phyloP scores from a whole-genome alignment of 1,284 basidiomycete genomes.

The Tylopilus sp. region DNA sequence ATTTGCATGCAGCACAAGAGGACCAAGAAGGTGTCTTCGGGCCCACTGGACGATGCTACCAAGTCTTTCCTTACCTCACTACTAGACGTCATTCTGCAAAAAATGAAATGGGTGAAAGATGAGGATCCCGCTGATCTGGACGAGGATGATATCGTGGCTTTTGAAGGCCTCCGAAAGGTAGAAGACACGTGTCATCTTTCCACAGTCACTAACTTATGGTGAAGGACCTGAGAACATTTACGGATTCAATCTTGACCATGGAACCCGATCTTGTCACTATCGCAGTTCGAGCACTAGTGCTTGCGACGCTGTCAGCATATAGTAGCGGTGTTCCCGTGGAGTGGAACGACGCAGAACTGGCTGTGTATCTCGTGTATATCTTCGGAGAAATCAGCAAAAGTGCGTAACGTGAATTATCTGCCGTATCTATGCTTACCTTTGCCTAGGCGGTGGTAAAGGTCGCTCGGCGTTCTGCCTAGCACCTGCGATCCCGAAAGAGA shows the following conservation, averaged over 20 bases:
- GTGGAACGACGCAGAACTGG: slow-evolving; percentile 95
- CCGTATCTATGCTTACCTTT: slow-evolving; percentile 1
- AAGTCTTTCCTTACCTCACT: slow-evolving; percentile 79
- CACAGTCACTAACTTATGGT: slow-evolving; percentile 5
- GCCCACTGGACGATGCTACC: slow-evolving; percentile 69
- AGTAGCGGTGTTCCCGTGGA: slow-evolving; percentile 56
- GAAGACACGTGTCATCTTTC: slow-evolving; percentile 8
- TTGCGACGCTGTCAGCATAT: slow-evolving; percentile 70
- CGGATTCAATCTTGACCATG: slow-evolving; percentile 79
- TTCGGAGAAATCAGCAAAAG: slow-evolving; percentile 92
- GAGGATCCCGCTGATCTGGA: slow-evolving; percentile 81
- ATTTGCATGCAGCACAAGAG: slow-evolving; percentile 66
- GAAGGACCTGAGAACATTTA: slow-evolving; percentile 77
- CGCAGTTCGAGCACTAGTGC: slow-evolving; percentile 66
- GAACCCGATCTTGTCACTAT: slow-evolving; percentile 78
- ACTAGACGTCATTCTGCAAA: slow-evolving; percentile 77
- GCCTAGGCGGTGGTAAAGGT: slow-evolving; percentile 65
- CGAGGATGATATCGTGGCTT: slow-evolving; percentile 84
- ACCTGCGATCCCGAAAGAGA: slow-evolving; percentile 62
- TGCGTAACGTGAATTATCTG: slow-evolving; percentile 30
- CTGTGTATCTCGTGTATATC: slow-evolving; percentile 87
- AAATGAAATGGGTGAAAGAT: slow-evolving; percentile 90
- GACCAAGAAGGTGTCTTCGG: slow-evolving; percentile 61
- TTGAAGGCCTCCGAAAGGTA: slow-evolving; percentile 85
- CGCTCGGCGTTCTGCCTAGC: slow-evolving; percentile 72